Evolutionary conservation across 371 early-diverging fungal species (phyloP).

Genomic region (Mortierella sp.): DNA sequence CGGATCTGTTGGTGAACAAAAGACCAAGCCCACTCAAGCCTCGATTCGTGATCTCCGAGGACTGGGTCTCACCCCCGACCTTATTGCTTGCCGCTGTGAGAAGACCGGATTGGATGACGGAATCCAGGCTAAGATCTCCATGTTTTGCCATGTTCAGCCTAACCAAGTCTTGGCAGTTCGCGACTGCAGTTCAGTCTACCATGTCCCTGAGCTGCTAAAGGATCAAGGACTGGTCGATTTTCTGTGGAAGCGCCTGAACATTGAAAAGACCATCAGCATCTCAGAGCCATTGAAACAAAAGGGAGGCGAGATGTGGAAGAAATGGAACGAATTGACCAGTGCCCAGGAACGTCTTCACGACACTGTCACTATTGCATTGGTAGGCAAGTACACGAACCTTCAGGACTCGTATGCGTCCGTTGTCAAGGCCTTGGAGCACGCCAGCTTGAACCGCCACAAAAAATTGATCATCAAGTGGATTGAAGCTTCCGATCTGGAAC

Average conservation of each 20-base stretch:
- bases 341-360: slow-evolving; percentile 84
- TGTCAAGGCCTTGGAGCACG: slow-evolving; percentile 95
- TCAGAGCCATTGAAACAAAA: slow-evolving; percentile 62
- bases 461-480: slow-evolving; percentile 93
- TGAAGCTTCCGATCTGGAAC: slow-evolving; percentile 93
- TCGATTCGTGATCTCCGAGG: slow-evolving; percentile 95
- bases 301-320: slow-evolving; percentile 74
- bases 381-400: slow-evolving; percentile 96
- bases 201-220: slow-evolving; percentile 93
- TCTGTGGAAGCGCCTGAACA: slow-evolving; percentile 82
- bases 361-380: slow-evolving; percentile 91
- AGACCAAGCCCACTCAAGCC: slow-evolving; percentile 99
- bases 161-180: slow-evolving; percentile 93
- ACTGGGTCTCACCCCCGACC: slow-evolving; percentile 95
- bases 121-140: slow-evolving; percentile 93
- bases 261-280: slow-evolving; percentile 66
- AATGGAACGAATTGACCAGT: slow-evolving; percentile 88
- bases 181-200: slow-evolving; percentile 96
- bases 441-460: slow-evolving; percentile 83
- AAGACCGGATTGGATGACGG: slow-evolving; percentile 79
- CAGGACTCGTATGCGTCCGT: slow-evolving; percentile 98
- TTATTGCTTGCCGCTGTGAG: slow-evolving; percentile 96
- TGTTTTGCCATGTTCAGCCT: slow-evolving; percentile 97
- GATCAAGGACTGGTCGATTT: slow-evolving; percentile 87
- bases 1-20: slow-evolving; percentile 98